Percentiles rank a stretch among this genome's conserved stretches.
These are phyloP conservation scores for Penicillium odoratum DNA, from an alignment of 495 filamentous ascomycete genomes.

Conservation along the genomic window DNA sequence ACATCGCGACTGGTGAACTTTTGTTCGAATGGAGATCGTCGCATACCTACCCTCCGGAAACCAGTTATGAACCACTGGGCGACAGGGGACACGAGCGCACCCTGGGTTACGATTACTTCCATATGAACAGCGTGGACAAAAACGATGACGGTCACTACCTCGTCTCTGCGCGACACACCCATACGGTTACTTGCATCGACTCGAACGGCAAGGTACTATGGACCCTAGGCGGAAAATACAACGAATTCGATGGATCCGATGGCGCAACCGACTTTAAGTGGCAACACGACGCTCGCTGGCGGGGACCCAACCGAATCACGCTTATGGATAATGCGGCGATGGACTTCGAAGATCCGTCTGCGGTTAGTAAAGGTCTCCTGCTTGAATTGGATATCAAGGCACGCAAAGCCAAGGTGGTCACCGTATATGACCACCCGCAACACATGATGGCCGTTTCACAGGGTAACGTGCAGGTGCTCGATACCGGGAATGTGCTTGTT, in stretches of 20 bases:
- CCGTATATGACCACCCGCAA: conserved; percentile 33
- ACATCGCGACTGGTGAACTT: conserved; percentile 41
- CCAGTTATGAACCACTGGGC: conserved; percentile 24
- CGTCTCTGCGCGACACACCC: conserved; percentile 54
- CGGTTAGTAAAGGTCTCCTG: conserved; percentile 29
- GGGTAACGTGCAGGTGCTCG: conserved; percentile 58
- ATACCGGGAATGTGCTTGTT: conserved; percentile 52
- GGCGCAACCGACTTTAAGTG: conserved; percentile 50
- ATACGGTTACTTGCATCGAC: conserved; percentile 45
- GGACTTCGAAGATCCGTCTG: conserved; percentile 24
- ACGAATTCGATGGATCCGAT: conserved; percentile 43
- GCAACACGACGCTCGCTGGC: conserved; percentile 56
- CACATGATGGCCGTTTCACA: conserved; percentile 50
- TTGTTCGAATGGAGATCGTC: conserved; percentile 44
- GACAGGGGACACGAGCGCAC: conserved; percentile 23
- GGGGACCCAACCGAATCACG: conserved; percentile 38
- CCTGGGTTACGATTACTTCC: conserved; percentile 50
- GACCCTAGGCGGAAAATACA: conserved; percentile 52
- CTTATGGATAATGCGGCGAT: conserved; percentile 51
- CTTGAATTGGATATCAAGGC: conserved; percentile 31
- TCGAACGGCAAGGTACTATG: conserved; percentile 55
- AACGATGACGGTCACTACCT: conserved; percentile 52
- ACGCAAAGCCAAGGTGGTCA: conserved; percentile 23
- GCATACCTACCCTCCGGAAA: conserved; percentile 26
- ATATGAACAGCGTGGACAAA: conserved; percentile 61